phyloP scores from a whole-genome alignment of 768 basidiomycete species.

The Amylocystis lapponica region DNA sequence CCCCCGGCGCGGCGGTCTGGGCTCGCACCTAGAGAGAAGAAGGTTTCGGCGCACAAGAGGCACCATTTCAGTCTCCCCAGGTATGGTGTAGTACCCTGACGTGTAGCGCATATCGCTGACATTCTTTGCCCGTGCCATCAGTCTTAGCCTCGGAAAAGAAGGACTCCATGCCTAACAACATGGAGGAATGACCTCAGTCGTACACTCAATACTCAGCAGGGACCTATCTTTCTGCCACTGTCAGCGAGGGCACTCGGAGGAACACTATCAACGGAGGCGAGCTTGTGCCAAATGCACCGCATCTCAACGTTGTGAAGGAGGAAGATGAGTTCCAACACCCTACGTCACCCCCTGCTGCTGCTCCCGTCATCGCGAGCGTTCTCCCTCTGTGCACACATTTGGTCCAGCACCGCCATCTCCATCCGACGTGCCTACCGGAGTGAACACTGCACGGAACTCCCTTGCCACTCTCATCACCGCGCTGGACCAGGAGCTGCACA shows the following conservation, averaged over 20 bases:
- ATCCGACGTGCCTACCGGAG: slow-evolving; percentile 43
- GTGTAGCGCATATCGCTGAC: not conserved
- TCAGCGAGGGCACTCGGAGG: slow-evolving; percentile 37
- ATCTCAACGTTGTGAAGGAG: slow-evolving; percentile 35
- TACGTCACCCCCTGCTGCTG: slow-evolving; percentile 8
- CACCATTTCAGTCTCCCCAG: slow-evolving; percentile 66
- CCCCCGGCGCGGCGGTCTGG: slow-evolving; percentile 35
- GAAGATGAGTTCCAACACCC: slow-evolving; percentile 30
- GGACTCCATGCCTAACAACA: slow-evolving; percentile 42
- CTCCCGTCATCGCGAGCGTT: not conserved
- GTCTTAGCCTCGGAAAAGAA: slow-evolving; percentile 59
- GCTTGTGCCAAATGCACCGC: slow-evolving; percentile 11
- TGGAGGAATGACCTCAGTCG: slow-evolving; percentile 53
- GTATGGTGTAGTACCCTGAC: slow-evolving; percentile 27
- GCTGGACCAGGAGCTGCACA: slow-evolving; percentile 24
- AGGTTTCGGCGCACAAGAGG: slow-evolving; percentile 49
- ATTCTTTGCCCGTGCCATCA: slow-evolving; percentile 19
- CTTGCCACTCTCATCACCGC: slow-evolving; percentile 35
- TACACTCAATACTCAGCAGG: slow-evolving; percentile 40
- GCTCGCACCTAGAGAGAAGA: slow-evolving; percentile 28
- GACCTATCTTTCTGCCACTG: slow-evolving; percentile 31
- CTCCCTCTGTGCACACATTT: slow-evolving; percentile 11
- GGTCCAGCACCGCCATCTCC: slow-evolving; percentile 39
- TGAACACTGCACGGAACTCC: slow-evolving; percentile 49
- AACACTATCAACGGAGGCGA: slow-evolving; percentile 33